Evolutionary conservation across 306 rosid genomes (phyloP).

Genomic region (cucumber (Cucumis sativus)): Cucumber_9930_V3 NC_026658.2:3760001-3760500

Average conservation of each 20-base stretch:
- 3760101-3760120: slow-evolving; percentile 4
- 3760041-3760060: neutral
- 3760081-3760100: slow-evolving; percentile 22
- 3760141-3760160: slow-evolving; percentile 32
- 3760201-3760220: slow-evolving; percentile 10
- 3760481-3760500: neutral
- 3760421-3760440: slow-evolving; percentile 69
- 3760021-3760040: neutral
- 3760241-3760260: neutral
- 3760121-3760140: slow-evolving; percentile 18
- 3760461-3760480: slow-evolving; percentile 15
- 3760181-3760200: slow-evolving; percentile 76
- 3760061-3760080: neutral
- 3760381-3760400: slow-evolving; percentile 62
- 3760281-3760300: neutral
- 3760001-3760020: slow-evolving; percentile 8
- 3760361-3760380: slow-evolving; percentile 72
- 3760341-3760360: slow-evolving; percentile 74
- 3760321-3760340: slow-evolving; percentile 77
- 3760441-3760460: slow-evolving; percentile 78
- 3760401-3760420: slow-evolving; percentile 59
- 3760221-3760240: neutral
- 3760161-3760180: slow-evolving; percentile 59
- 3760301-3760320: slow-evolving; percentile 60
- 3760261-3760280: neutral